These are phyloP conservation scores for Psophocarpus tetragonolobus DNA, from an alignment of 306 rosid genomes.

Conservation along the genomic window DNA sequence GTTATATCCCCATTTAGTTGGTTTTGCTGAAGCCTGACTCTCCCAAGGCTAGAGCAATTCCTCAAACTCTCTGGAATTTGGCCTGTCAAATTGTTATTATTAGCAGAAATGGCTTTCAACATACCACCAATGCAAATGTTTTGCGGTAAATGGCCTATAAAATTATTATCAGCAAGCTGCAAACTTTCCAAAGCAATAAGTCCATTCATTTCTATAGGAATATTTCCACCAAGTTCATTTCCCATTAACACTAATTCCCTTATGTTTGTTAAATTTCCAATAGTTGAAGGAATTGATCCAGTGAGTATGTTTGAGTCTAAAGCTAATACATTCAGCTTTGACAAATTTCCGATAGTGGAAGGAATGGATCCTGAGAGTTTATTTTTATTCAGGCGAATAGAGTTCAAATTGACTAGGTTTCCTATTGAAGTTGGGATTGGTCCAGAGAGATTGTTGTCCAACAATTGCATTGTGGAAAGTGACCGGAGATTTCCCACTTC, in stretches of 20 bases:
- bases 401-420: neutral
- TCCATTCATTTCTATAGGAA: neutral
- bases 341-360: neutral
- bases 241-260: neutral
- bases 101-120: neutral
- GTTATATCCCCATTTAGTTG: slow-evolving; percentile 35
- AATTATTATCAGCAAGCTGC: neutral
- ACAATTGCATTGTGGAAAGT: neutral
- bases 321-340: neutral
- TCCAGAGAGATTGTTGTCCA: neutral
- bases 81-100: neutral
- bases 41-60: neutral
- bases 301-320: neutral
- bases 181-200: neutral
- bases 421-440: slow-evolving; percentile 7
- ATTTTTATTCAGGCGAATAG: neutral
- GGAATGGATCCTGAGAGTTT: neutral
- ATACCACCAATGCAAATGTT: neutral
- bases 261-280: neutral
- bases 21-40: slow-evolving; percentile 39
- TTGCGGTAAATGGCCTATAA: neutral
- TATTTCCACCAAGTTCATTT: neutral
- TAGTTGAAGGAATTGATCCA: neutral
- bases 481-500: slow-evolving; percentile 20
- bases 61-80: neutral